Percentiles rank a stretch among this genome's conserved stretches.
Conservation (phyloP, 139 green algal genomes). For the Micractinium conductrix region DNA sequence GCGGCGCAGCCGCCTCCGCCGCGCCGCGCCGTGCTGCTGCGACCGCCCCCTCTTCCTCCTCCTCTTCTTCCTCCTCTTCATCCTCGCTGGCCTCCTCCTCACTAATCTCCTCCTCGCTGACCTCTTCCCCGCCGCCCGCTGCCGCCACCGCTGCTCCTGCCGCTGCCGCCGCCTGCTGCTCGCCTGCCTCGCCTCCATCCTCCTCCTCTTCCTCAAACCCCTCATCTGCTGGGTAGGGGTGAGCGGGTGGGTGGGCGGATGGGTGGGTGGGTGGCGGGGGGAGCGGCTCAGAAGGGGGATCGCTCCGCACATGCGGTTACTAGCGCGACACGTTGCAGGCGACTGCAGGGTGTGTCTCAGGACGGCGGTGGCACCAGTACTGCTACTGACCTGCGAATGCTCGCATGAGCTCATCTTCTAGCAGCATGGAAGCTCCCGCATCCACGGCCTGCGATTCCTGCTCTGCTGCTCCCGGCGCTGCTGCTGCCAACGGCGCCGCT, state of each 20-base stretch:
- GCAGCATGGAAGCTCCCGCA: neutral
- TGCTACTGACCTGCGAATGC: neutral
- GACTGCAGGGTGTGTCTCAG: too few relatives aligned
- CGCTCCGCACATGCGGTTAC: too few relatives aligned
- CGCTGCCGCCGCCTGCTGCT: neutral
- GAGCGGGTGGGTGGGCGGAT: too few relatives aligned
- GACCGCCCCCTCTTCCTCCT: constrained; percentile 14
- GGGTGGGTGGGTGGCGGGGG: too few relatives aligned
- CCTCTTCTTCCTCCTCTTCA: neutral
- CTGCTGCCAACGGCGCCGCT: neutral
- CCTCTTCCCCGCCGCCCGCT: neutral
- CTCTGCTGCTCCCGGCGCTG: neutral
- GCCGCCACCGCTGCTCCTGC: neutral
- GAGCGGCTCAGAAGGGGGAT: too few relatives aligned
- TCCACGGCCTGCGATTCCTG: neutral
- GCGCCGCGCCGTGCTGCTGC: neutral
- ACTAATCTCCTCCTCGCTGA: neutral
- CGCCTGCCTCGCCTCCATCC: neutral
- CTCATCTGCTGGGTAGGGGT: too few relatives aligned
- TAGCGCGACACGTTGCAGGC: too few relatives aligned
- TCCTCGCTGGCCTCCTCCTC: neutral
- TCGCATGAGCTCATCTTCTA: constrained; percentile 6
- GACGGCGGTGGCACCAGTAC: too few relatives aligned
- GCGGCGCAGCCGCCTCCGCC: neutral
- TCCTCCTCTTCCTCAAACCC: neutral